Evolutionary conservation across 352 stramenopile genomes (phyloP), one percentile per base, ranked within the genome.

Genomic region (Phytophthora aleatoria): DNA sequence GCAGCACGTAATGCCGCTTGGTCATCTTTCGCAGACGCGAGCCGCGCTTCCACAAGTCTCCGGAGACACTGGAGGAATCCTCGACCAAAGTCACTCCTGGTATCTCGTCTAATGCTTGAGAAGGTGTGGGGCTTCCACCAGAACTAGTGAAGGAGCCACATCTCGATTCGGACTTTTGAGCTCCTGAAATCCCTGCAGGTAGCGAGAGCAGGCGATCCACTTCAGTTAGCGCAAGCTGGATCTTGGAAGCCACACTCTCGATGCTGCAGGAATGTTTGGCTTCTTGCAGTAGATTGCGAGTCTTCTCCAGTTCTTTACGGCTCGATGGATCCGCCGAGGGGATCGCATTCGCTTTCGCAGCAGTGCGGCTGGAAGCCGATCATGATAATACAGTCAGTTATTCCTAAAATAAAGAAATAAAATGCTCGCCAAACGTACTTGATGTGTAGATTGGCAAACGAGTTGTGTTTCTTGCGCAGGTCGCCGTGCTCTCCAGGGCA

Each of bases 11-110:
- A 64, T 94, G 79, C 33, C 85, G 80, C 66, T 90, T 92, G 71
- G 89, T 94, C 86, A 96, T 95, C 43, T 93, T 85, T 2, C 88
- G 84, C n/a, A 96, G 67, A 11, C 85, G 82, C 15, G 77, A 83
- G 24, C 85, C 87, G 3, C 84, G 85, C 50, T 95, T 95, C 81
- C 81, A 94, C 7, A 94, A 67, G 20, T 89, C 76, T 16, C 85
- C 85, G 3, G 65, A 78, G 16, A 92, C 67, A 20, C 64, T 76
- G 39, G 72, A 63, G 1, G 63, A 67, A 38, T 86, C 71, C 3
- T 76, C 64, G 5, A 79, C 47, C 5, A 83, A 43, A 30, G 65
- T 57, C 1, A 67, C 69, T 33, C 70, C 59, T 54, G 61, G 43
- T 43, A 72, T 61, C 48, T 80, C 59, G 28, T 63, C 71, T 43